Conservation (phyloP, 129 eudicot species). For the Centella asiatica region DNA sequence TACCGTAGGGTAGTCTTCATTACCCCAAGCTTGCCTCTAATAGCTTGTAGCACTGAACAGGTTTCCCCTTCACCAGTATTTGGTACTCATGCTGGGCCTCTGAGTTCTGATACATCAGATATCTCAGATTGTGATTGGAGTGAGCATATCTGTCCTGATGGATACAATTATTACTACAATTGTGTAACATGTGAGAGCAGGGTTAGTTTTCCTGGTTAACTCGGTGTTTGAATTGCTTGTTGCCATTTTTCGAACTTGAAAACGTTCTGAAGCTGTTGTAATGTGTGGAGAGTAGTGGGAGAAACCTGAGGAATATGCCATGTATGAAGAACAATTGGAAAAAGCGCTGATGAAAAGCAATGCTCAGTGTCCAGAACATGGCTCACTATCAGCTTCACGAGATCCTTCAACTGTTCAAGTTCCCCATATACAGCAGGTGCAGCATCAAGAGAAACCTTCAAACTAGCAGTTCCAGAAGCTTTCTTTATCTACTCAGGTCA, state of each 20-base stretch:
- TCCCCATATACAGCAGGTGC: constrained; percentile 19
- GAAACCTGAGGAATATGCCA: constrained; percentile 67
- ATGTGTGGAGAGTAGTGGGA: constrained; percentile 54
- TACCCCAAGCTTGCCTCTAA: constrained; percentile 19
- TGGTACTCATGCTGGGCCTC: constrained; percentile 21
- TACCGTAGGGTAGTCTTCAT: constrained; percentile 24
- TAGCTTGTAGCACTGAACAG: constrained; percentile 21
- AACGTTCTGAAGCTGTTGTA: not conserved
- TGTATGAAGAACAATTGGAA: constrained; percentile 56
- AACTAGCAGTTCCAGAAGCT: too few species aligned
- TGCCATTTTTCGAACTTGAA: not conserved
- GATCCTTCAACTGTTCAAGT: constrained; percentile 4
- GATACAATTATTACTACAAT: constrained; percentile 64
- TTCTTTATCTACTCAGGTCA: too few species aligned
- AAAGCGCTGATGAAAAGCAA: constrained; percentile 25
- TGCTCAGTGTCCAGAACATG: constrained; percentile 9
- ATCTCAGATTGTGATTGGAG: constrained; percentile 80
- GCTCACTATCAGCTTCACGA: not conserved
- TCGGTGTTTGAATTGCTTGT: not conserved
- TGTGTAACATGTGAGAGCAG: constrained; percentile 89
- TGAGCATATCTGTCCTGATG: constrained; percentile 91
- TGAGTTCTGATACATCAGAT: constrained; percentile 22
- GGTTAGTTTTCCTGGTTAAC: constrained; percentile 30
- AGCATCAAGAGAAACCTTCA: too few species aligned
- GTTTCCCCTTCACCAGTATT: constrained; percentile 8